These are phyloP conservation scores for Striga hermonthica DNA, from an alignment of 305 asterid genomes.

Conservation along the genomic window DNA sequence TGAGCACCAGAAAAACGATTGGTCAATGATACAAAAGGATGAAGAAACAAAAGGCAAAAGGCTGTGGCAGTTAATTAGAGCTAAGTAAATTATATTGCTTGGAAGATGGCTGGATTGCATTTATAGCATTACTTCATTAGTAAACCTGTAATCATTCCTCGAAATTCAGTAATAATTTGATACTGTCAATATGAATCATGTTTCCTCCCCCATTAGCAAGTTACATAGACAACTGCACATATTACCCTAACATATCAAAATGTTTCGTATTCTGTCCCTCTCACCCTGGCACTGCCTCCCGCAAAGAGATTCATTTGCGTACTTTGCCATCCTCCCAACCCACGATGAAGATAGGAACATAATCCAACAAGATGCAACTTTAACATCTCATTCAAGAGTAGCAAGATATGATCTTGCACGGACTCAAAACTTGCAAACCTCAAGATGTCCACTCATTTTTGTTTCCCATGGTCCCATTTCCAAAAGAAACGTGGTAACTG, in stretches of 20 bases:
- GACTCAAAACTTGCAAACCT: too few relatives aligned
- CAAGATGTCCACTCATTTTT: too few relatives aligned
- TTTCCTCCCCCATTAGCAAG: background rate
- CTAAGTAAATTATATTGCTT: conserved; percentile 8
- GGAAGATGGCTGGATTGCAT: conserved; percentile 8
- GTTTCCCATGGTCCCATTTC: too few relatives aligned
- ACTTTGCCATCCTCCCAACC: too few relatives aligned
- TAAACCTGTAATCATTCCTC: conserved; percentile 19
- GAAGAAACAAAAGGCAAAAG: conserved; percentile 23
- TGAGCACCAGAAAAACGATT: conserved; percentile 26
- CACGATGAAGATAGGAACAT: too few relatives aligned
- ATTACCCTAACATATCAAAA: conserved; percentile 13
- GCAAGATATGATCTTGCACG: too few relatives aligned
- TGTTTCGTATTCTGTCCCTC: conserved; percentile 2
- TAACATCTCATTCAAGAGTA: too few relatives aligned
- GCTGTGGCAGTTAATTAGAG: conserved; percentile 12
- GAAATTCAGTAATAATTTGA: conserved; percentile 12
- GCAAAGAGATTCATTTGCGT: too few relatives aligned
- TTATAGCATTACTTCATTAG: conserved; percentile 24
- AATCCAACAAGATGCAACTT: too few relatives aligned
- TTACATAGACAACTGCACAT: background rate
- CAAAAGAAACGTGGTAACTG: too few relatives aligned
- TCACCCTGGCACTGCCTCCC: too few relatives aligned
- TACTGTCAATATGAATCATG: conserved; percentile 10
- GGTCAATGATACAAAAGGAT: conserved; percentile 19